A percentile compares a stretch with the other conserved stretches of the same genome.
These are phyloP conservation scores for Neofusicoccum sp. DNA, from an alignment of 2,329 filamentous ascomycete species.

Conservation along the genomic window DNA sequence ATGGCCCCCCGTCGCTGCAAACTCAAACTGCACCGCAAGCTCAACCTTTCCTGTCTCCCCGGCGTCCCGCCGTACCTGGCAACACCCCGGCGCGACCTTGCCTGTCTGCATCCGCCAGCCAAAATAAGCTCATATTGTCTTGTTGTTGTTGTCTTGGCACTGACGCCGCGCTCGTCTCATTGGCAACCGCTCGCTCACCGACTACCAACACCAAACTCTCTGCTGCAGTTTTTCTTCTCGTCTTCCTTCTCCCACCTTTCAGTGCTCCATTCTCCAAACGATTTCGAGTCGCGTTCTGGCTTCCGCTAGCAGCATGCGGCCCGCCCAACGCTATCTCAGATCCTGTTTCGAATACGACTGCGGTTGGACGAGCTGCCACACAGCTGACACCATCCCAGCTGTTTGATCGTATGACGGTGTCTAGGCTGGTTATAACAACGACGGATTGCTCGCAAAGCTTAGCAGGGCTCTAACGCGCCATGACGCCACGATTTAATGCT, in stretches of 20 bases:
- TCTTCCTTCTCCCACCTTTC: neutral
- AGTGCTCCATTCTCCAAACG: neutral
- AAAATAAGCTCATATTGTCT: neutral
- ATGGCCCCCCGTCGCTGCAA: neutral
- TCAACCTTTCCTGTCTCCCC: neutral
- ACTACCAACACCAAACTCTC: neutral
- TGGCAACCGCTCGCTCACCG: neutral
- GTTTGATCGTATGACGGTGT: neutral
- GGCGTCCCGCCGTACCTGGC: neutral
- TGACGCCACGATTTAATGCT: neutral
- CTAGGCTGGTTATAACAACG: neutral
- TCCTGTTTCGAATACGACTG: neutral
- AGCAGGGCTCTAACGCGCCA: neutral
- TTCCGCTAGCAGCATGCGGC: neutral
- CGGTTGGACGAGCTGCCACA: neutral
- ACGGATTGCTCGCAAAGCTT: neutral
- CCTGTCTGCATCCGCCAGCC: neutral
- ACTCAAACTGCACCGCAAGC: neutral
- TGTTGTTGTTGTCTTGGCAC: neutral
- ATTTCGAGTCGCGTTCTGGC: neutral
- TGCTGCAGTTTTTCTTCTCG: neutral
- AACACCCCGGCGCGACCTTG: neutral
- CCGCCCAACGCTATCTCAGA: neutral
- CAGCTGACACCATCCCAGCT: neutral
- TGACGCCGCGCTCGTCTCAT: neutral